phyloP scores from a whole-genome alignment of 2,329 filamentous ascomycete genomes.

The Fusarium paranaense region DNA sequence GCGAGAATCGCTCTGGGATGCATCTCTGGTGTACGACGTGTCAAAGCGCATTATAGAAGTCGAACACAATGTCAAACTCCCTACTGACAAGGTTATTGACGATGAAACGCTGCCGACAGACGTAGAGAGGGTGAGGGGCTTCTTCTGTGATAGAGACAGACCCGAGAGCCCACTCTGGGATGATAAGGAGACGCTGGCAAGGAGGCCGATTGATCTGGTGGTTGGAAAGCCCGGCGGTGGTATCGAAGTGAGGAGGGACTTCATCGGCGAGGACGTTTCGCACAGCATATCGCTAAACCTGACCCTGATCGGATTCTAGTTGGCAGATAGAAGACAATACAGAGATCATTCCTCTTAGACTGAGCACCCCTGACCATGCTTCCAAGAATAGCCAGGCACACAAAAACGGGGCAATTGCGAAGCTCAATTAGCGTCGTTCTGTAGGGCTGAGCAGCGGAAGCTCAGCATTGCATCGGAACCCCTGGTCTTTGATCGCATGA shows the following conservation, averaged over 20 bases:
- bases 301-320: background rate
- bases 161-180: background rate
- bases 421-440: background rate
- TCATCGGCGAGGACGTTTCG: background rate
- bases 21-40: conserved; percentile 45
- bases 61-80: conserved; percentile 51
- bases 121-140: conserved; percentile 34
- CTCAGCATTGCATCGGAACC: background rate
- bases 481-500: background rate
- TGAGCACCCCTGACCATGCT: background rate
- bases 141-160: conserved; percentile 1
- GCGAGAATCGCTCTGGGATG: conserved; percentile 54
- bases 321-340: background rate
- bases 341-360: background rate
- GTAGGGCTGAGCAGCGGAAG: conserved; percentile 22
- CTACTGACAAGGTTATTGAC: conserved; percentile 17
- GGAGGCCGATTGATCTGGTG: background rate
- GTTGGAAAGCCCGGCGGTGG: background rate
- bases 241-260: background rate
- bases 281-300: background rate
- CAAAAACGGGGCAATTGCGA: background rate
- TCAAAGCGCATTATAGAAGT: conserved; percentile 51
- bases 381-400: background rate
- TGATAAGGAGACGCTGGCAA: background rate
- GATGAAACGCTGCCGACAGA: conserved; percentile 26